Evolutionary conservation across 345 rosid species (phyloP).

Genomic region (Aquilaria yunnanensis): DNA sequence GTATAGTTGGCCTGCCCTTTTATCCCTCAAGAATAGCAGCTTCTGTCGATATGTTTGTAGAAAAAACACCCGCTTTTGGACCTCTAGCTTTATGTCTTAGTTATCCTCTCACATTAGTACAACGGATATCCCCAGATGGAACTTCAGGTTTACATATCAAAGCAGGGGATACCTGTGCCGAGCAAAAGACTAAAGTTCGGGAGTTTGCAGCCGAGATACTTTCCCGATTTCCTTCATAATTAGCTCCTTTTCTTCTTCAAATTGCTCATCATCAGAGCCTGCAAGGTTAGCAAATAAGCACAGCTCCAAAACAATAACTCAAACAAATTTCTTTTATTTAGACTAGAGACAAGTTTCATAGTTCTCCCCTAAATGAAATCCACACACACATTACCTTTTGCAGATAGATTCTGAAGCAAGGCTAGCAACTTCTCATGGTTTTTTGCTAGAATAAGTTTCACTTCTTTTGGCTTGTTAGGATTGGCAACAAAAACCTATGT

Average conservation of each 20-base stretch:
- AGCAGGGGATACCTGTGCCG: too few species aligned
- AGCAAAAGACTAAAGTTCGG: slow-evolving; percentile 19
- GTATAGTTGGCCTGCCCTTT: too few species aligned
- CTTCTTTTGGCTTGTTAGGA: slow-evolving; percentile 89
- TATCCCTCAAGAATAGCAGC: too few species aligned
- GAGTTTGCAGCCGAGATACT: slow-evolving; percentile 40
- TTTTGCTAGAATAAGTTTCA: slow-evolving; percentile 79
- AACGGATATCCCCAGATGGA: neutral
- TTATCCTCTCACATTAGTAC: neutral
- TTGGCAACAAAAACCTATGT: slow-evolving; percentile 90
- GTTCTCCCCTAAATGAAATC: neutral
- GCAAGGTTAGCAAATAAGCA: slow-evolving; percentile 3
- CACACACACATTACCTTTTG: slow-evolving; percentile 53
- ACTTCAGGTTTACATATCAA: neutral
- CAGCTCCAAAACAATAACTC: neutral
- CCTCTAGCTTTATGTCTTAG: neutral
- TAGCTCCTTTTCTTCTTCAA: slow-evolving; percentile 92
- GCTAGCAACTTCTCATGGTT: slow-evolving; percentile 70
- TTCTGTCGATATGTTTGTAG: too few species aligned
- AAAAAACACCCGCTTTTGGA: too few species aligned
- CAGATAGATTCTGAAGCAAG: slow-evolving; percentile 59
- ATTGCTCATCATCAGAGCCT: slow-evolving; percentile 89
- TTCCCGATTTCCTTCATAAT: slow-evolving; percentile 76
- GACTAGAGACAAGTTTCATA: neutral
- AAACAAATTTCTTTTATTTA: neutral